Evolutionary conservation across 495 filamentous ascomycete genomes (phyloP).

Genomic region (Cladorrhinum samala): DNA sequence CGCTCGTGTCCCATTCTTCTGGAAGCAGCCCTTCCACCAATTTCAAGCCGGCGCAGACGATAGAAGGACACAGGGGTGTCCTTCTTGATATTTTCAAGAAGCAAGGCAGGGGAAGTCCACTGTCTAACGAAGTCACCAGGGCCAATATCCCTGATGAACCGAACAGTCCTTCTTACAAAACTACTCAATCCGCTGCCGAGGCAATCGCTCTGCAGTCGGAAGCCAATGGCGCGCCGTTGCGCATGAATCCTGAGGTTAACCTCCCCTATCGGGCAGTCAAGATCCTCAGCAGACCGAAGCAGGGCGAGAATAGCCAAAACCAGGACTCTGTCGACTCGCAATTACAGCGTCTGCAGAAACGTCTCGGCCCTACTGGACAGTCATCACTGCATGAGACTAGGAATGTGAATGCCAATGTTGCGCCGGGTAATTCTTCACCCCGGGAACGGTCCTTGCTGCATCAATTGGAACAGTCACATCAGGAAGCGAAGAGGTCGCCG

Average conservation of each 20-base stretch:
- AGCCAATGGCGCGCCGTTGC: constrained; percentile 26
- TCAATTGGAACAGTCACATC: constrained; percentile 7
- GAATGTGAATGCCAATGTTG: constrained; percentile 2
- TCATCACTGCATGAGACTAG: constrained; percentile 8
- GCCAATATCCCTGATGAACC: constrained; percentile 10
- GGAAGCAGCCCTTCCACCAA: constrained; percentile 3
- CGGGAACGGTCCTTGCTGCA: constrained; percentile 14
- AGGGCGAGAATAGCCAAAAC: constrained; percentile 11
- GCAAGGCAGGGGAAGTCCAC: constrained; percentile 18
- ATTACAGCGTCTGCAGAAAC: constrained; percentile 14
- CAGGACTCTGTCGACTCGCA: constrained; percentile 10
- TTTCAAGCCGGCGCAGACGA: constrained; percentile 24
- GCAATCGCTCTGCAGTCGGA: constrained; percentile 19
- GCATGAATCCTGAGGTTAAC: constrained; percentile 34
- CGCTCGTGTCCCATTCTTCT: background rate
- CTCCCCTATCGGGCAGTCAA: constrained; percentile 37
- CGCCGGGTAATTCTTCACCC: constrained; percentile 16
- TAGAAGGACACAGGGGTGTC: constrained; percentile 39
- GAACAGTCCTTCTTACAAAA: constrained; percentile 11
- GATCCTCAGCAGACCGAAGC: constrained; percentile 35
- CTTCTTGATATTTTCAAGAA: constrained; percentile 48
- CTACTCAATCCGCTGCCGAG: constrained; percentile 19
- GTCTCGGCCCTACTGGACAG: constrained; percentile 2
- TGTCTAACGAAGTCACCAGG: constrained; percentile 21
- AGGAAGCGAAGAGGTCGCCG: constrained; percentile 17